Conservation (phyloP, 495 filamentous ascomycete species). For the Lasiosphaeria hispida region DNA sequence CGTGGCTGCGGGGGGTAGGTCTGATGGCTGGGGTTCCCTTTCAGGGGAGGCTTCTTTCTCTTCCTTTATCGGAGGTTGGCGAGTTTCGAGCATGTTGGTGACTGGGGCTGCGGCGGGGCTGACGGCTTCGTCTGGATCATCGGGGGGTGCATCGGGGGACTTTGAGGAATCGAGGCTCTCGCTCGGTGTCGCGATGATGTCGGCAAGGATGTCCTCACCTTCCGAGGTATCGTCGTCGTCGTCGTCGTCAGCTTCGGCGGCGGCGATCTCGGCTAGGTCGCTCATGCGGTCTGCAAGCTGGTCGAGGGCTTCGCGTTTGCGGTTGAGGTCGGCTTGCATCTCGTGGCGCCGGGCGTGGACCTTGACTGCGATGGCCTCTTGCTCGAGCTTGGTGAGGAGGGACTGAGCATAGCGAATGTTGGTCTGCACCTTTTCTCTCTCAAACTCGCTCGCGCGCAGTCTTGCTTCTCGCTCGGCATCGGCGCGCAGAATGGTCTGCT, state of each 20-base stretch:
- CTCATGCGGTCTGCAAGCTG: constrained; percentile 59
- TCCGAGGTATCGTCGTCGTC: constrained; percentile 45
- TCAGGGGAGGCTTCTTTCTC: not conserved
- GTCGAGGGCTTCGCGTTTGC: constrained; percentile 59
- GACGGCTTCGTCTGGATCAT: constrained; percentile 16
- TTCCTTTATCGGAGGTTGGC: not conserved
- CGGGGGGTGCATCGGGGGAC: constrained; percentile 27
- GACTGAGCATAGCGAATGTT: constrained; percentile 79
- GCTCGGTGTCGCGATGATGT: constrained; percentile 47
- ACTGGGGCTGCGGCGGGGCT: constrained; percentile 7
- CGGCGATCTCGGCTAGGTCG: constrained; percentile 58
- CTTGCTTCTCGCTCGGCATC: constrained; percentile 55
- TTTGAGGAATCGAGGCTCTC: constrained; percentile 43
- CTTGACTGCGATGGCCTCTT: constrained; percentile 64
- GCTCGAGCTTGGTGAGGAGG: constrained; percentile 74
- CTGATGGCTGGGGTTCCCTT: not conserved
- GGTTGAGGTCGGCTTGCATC: constrained; percentile 62
- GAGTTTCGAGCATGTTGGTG: constrained; percentile 12
- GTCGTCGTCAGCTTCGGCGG: constrained; percentile 23
- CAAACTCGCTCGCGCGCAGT: constrained; percentile 62
- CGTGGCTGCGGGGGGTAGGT: not conserved
- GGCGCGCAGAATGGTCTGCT: constrained; percentile 68
- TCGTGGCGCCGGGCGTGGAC: constrained; percentile 62
- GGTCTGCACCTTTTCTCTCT: constrained; percentile 68
- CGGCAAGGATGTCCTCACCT: constrained; percentile 50